These are phyloP conservation scores for Physcomitrellopsis africana DNA, from an alignment of 225 moss, liverwort and hornwort genomes.

Conservation along the genomic window DNA sequence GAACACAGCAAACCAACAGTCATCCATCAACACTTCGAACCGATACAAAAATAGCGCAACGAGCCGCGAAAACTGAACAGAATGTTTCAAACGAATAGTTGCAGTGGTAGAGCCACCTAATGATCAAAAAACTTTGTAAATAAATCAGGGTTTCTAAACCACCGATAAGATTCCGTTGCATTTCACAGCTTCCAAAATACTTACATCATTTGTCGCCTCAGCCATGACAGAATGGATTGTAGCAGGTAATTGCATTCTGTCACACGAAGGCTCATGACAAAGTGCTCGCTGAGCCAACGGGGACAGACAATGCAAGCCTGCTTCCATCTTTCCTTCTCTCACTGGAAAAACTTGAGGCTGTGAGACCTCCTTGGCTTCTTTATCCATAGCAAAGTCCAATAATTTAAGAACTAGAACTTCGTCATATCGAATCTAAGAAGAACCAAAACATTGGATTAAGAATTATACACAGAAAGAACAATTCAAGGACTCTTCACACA, in stretches of 20 bases:
- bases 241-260: constrained; percentile 27
- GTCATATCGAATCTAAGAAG: constrained; percentile 47
- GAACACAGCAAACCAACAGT: too few species aligned
- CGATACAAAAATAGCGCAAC: not conserved
- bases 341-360: constrained; percentile 20
- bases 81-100: constrained; percentile 1
- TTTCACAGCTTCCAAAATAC: not conserved
- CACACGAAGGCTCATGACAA: constrained; percentile 29
- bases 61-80: constrained; percentile 1
- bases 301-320: constrained; percentile 19
- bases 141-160: not conserved
- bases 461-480: not conserved
- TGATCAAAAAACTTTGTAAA: too few species aligned
- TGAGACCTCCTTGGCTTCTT: constrained; percentile 36
- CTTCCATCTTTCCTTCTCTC: constrained; percentile 28
- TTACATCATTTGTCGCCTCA: constrained; percentile 43
- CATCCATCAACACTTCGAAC: too few species aligned
- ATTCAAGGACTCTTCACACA: too few species aligned
- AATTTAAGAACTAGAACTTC: constrained; percentile 30
- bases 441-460: not conserved
- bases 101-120: not conserved
- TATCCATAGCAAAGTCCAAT: constrained; percentile 29
- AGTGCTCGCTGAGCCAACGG: constrained; percentile 31
- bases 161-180: not conserved
- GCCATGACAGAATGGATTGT: constrained; percentile 32